Evolutionary conservation across 306 rosid genomes (phyloP).

Genomic region (Rosa rugosa): DNA sequence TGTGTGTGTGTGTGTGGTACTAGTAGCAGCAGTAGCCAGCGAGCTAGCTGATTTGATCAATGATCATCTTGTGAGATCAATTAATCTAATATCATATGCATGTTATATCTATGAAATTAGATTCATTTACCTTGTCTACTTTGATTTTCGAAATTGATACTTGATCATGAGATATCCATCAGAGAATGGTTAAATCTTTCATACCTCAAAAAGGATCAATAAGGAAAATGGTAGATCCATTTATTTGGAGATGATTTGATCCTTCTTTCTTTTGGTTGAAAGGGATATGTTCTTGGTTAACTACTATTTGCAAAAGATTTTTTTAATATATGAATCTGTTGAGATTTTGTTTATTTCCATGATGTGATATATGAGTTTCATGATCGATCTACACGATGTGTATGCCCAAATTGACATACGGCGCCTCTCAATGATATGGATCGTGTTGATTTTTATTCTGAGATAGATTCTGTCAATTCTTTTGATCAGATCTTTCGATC

Average conservation of each 20-base stretch:
- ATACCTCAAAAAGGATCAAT: neutral
- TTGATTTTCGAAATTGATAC: neutral
- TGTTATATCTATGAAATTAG: neutral
- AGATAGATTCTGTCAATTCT: neutral
- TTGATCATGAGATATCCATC: neutral
- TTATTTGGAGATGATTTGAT: neutral
- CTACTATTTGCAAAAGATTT: neutral
- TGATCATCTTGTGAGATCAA: slow-evolving; percentile 2
- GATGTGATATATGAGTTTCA: neutral
- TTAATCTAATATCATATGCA: neutral
- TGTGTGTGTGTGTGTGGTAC: neutral
- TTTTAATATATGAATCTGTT: neutral
- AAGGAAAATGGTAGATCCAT: neutral
- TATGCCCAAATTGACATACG: neutral
- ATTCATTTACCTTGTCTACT: neutral
- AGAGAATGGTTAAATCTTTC: neutral
- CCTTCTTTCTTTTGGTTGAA: neutral
- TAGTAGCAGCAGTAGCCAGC: neutral
- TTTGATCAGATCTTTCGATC: neutral
- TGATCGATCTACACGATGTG: neutral
- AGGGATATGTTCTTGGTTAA: neutral
- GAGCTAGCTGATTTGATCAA: neutral
- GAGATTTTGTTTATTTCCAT: neutral
- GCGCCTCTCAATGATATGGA: neutral
- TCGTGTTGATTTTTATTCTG: neutral